These are phyloP conservation scores for Nectriaceae sp. DNA, from an alignment of 2,329 filamentous ascomycete species.

Conservation along the genomic window DNA sequence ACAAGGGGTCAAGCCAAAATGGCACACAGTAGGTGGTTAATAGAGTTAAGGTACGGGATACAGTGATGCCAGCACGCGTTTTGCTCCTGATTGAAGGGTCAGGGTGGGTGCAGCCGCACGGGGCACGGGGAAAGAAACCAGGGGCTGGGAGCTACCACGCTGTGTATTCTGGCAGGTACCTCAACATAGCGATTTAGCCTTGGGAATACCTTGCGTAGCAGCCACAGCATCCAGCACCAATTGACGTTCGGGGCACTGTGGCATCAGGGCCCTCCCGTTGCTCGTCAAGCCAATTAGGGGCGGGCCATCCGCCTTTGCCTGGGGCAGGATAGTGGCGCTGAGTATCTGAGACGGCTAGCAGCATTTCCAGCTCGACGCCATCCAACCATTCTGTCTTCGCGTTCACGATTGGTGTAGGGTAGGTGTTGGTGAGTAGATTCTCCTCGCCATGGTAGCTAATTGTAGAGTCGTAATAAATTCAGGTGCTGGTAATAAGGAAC, in stretches of 20 bases:
- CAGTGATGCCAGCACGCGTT: conserved; percentile 36
- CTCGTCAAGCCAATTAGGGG: conserved; percentile 28
- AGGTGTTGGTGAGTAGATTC: too few relatives aligned
- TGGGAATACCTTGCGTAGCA: background rate
- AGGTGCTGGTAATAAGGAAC: too few relatives aligned
- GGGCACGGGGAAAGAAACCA: conserved; percentile 18
- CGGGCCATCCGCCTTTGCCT: conserved; percentile 27
- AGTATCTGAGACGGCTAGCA: background rate
- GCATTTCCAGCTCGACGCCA: too few relatives aligned
- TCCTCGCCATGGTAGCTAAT: too few relatives aligned
- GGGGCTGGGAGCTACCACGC: conserved; percentile 18
- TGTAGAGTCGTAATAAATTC: too few relatives aligned
- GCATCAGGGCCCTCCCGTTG: background rate
- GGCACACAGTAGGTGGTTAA: background rate
- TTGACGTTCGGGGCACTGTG: background rate
- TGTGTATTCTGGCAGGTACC: background rate
- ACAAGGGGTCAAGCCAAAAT: conserved; percentile 25
- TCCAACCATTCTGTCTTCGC: too few relatives aligned
- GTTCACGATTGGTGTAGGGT: too few relatives aligned
- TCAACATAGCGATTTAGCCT: background rate
- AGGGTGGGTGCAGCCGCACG: conserved; percentile 19
- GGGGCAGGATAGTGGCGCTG: conserved; percentile 11
- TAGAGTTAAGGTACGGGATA: conserved; percentile 10
- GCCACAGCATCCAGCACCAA: background rate
- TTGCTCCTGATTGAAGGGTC: conserved; percentile 33